Evolutionary conservation across 116 monocot genomes (phyloP), one percentile per base, ranked within the genome.

Genomic region (Trichopus zeylanicus): DNA sequence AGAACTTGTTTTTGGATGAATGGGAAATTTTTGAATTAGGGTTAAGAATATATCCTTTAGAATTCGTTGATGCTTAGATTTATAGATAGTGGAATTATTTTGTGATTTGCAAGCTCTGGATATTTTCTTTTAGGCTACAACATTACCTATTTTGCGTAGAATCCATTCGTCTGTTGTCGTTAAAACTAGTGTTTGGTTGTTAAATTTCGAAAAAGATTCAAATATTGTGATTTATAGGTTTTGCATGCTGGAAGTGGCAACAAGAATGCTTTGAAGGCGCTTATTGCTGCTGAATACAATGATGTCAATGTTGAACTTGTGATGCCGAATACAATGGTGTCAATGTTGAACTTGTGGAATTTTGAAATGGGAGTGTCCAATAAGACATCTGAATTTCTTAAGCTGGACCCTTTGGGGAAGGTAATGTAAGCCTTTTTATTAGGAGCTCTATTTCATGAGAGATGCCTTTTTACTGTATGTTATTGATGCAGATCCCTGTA

Each of bases 351-450:
- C 53, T 85, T 51, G 69, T 53, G 84, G 66, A 61, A 81, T 65
- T 92, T 92, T 73, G 57, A 82, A 60, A 88, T 88, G 79, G 88
- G 88, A 29, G 75, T 93, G 29, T 73, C 93, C 30, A 93, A 93
- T 57, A 88, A 79, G 67, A 80, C 69, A 29, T 75, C 93, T 48
- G 85, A 93, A 29, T 93, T 88, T 67, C 73, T 81, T 53, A 81
- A 88, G 65, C 84, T 93, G 88, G 88, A 93, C 67, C 93, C 93
- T 4, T 24, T 88, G 8, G 93, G 93, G 26, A 93, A 88, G 93
- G 93, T 92, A 69, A n/a, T n/a, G n/a, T n/a, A n/a, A n/a, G n/a
- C n/a, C n/a, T n/a, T n/a, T n/a, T n/a, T n/a, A n/a, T n/a, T n/a
- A n/a, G n/a, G n/a, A n/a, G n/a, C n/a, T n/a, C n/a, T n/a, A n/a